phyloP scores from a whole-genome alignment of 1,284 basidiomycete genomes.

The Flammula alnicola region DNA sequence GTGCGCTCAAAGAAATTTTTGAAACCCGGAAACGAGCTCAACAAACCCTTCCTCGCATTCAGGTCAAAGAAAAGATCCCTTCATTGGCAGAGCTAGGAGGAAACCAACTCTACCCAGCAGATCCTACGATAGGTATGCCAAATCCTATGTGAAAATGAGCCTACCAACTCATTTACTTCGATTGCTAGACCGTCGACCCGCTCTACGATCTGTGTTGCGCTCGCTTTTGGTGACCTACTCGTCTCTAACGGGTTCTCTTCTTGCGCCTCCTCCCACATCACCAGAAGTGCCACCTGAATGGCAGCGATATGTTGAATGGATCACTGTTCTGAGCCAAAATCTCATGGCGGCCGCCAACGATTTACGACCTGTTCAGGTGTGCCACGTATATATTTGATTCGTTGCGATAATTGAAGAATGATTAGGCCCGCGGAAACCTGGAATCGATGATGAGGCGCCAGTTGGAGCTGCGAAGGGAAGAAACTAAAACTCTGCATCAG shows the following conservation, averaged over 20 bases:
- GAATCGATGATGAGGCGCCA: constrained; percentile 80
- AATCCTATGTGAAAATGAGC: neutral
- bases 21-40: constrained; percentile 9
- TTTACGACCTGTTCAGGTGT: constrained; percentile 77
- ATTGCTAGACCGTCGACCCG: constrained; percentile 69
- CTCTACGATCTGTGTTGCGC: constrained; percentile 64
- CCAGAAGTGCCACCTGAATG: constrained; percentile 64
- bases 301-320: constrained; percentile 76
- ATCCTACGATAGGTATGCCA: constrained; percentile 63
- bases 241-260: constrained; percentile 61
- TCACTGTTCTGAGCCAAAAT: constrained; percentile 75
- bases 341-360: constrained; percentile 84
- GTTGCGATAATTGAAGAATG: constrained; percentile 2
- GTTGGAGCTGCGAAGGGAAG: constrained; percentile 67
- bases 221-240: constrained; percentile 77
- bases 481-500: constrained; percentile 68
- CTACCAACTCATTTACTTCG: neutral
- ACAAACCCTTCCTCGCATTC: constrained; percentile 7
- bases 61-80: constrained; percentile 79
- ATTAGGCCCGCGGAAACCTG: constrained; percentile 69
- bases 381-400: constrained; percentile 14
- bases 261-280: constrained; percentile 57
- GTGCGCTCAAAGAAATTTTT: constrained; percentile 40
- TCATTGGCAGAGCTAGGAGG: constrained; percentile 74
- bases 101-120: constrained; percentile 72